Evolutionary conservation across 768 basidiomycete species (phyloP), one percentile per base, ranked within the genome.

Genomic region (Amanita polypyramis): DNA sequence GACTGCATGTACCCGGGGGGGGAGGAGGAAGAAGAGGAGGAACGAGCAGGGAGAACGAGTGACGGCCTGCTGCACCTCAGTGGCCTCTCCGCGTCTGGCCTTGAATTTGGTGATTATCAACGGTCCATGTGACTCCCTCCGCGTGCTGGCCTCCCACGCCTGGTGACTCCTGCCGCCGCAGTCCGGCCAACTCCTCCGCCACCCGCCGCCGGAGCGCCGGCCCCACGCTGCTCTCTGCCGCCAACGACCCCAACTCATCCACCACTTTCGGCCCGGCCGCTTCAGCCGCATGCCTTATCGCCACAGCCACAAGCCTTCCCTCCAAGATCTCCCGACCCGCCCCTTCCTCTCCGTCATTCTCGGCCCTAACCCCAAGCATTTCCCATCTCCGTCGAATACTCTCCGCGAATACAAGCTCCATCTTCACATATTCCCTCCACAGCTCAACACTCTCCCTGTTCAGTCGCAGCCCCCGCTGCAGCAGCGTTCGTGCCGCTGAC

Each of bases 391-490:
- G 68, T 33, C 86, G 70, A 41, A 94, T 65, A 11, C 76, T 77
- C 66, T 95, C 91, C 6, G 90, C 69, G 62, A 89, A 95, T 2
- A 81, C 80, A 4, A 94, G 65, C 61, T 97, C 93, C 78, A 96
- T 89, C 60, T 81, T 81, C 53, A 91, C 79, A 60, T 93, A 95
- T 63, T 94, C 92, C 17, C 72, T 71, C 93, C 93, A 97, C 63
- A 97, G 69, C 49, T 82, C 80, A 27, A 75, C 62, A 53, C 79
- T 86, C 45, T 82, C 77, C 10, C 72, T 67, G 54, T 91, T 84
- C 42, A 95, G 62, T 30, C 93, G 76, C 39, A 95, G 72, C 10
- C 93, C 93, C 5, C 93, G 80, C 52, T 93, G 87, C 36, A 97
- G 71, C 34, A 94, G 68, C 30, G 82, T 74, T 23, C 93, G 84